Conservation (phyloP, 225 moss, liverwort and hornwort species). For the Marchantia polymorpha region DNA sequence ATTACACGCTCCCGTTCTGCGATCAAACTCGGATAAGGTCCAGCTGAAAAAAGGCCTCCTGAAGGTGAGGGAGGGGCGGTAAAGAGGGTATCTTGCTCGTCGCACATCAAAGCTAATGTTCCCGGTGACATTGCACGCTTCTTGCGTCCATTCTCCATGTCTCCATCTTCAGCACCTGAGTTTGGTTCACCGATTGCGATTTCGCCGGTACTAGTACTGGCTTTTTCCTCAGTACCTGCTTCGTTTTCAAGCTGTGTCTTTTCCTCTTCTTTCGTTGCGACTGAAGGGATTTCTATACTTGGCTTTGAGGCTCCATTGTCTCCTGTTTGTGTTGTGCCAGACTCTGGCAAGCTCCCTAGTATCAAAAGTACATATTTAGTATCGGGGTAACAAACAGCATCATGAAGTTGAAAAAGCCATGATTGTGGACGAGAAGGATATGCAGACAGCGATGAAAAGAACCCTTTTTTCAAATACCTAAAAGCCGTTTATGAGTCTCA, state of each 20-base stretch:
- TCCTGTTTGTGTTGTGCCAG: slow-evolving; percentile 21
- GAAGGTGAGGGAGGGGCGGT: slow-evolving; percentile 63
- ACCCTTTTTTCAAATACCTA: too few species aligned
- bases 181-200: slow-evolving; percentile 26
- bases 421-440: too few species aligned
- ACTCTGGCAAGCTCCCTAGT: slow-evolving; percentile 21
- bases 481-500: slow-evolving; percentile 43
- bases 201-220: slow-evolving; percentile 23
- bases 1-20: slow-evolving; percentile 73
- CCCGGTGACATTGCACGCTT: slow-evolving; percentile 68
- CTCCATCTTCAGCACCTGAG: slow-evolving; percentile 32
- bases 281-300: neutral
- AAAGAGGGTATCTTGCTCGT: slow-evolving; percentile 74
- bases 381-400: neutral
- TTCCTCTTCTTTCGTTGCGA: slow-evolving; percentile 25
- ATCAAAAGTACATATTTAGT: neutral
- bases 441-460: too few species aligned
- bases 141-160: slow-evolving; percentile 33
- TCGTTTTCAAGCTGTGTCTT: slow-evolving; percentile 11
- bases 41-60: slow-evolving; percentile 21
- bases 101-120: slow-evolving; percentile 76
- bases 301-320: slow-evolving; percentile 23
- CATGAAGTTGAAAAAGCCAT: neutral
- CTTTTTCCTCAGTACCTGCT: slow-evolving; percentile 11
- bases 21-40: slow-evolving; percentile 40